Conservation (phyloP, 2,329 filamentous ascomycete genomes). For the Colletotrichum siamense region DNA sequence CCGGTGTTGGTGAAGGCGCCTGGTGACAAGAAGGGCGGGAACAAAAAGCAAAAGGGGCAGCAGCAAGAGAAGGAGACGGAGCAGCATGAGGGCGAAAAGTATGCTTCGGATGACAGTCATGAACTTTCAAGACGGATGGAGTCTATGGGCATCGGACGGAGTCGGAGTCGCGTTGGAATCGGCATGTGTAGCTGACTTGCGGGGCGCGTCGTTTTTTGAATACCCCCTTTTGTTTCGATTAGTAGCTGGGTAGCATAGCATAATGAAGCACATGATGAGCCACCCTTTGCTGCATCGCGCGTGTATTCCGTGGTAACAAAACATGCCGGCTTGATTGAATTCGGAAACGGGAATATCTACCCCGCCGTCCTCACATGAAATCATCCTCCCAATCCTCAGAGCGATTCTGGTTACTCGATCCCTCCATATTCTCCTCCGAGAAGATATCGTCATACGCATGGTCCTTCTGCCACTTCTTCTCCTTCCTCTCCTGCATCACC, state of each 20-base stretch:
- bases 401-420: constrained; percentile 85
- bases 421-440: constrained; percentile 78
- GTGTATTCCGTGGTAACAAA: neutral
- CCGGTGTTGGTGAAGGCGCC: constrained; percentile 9
- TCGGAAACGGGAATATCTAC: neutral
- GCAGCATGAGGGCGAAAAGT: constrained; percentile 5
- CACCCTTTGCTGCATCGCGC: neutral
- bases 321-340: neutral
- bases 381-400: constrained; percentile 83
- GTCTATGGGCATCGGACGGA: constrained; percentile 35
- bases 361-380: constrained; percentile 72
- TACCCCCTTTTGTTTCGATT: constrained; percentile 10
- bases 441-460: constrained; percentile 96
- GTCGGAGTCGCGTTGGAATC: constrained; percentile 18
- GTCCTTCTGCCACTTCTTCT: constrained; percentile 94
- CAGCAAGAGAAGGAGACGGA: neutral
- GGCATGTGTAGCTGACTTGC: constrained; percentile 25
- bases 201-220: neutral
- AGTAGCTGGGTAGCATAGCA: neutral
- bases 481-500: constrained; percentile 79
- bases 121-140: constrained; percentile 34
- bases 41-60: neutral
- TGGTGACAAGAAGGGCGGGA: neutral
- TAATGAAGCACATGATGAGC: neutral
- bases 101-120: constrained; percentile 2